Conservation (phyloP, 78 protist genomes). For the Dictyostelium intermedium region DNA sequence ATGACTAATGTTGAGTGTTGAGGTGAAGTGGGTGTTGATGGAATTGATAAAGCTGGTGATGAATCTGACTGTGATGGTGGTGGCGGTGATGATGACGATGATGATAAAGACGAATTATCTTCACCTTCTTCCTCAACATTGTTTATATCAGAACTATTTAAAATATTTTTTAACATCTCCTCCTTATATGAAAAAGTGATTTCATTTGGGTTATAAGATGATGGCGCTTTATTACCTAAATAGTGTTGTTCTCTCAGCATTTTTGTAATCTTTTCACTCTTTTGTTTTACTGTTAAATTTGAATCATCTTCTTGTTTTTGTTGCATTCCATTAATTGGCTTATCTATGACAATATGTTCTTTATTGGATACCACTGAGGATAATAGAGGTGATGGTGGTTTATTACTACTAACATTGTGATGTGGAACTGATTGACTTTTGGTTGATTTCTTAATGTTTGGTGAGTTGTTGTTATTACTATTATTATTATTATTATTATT, state of each 20-base stretch:
- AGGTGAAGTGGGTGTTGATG: background rate
- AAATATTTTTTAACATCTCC: slow-evolving; percentile 5
- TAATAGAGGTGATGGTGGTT: background rate
- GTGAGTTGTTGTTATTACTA: background rate
- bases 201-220: slow-evolving; percentile 13
- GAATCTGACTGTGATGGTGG: background rate
- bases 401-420: background rate
- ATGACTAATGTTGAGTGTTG: background rate
- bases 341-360: background rate
- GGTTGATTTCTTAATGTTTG: background rate
- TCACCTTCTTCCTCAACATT: background rate
- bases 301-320: background rate
- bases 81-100: background rate
- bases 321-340: background rate
- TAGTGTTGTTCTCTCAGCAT: slow-evolving; percentile 6
- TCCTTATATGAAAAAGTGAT: slow-evolving; percentile 5
- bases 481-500: background rate
- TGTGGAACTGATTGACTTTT: background rate
- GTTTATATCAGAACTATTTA: background rate
- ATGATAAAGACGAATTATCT: background rate
- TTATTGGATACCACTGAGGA: background rate
- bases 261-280: background rate
- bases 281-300: background rate
- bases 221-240: background rate
- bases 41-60: background rate